A percentile compares a stretch with the other conserved stretches of the same genome.
These are phyloP conservation scores for Chlamydomonas sp. DNA, from an alignment of 139 green algal species.

Conservation along the genomic window DNA sequence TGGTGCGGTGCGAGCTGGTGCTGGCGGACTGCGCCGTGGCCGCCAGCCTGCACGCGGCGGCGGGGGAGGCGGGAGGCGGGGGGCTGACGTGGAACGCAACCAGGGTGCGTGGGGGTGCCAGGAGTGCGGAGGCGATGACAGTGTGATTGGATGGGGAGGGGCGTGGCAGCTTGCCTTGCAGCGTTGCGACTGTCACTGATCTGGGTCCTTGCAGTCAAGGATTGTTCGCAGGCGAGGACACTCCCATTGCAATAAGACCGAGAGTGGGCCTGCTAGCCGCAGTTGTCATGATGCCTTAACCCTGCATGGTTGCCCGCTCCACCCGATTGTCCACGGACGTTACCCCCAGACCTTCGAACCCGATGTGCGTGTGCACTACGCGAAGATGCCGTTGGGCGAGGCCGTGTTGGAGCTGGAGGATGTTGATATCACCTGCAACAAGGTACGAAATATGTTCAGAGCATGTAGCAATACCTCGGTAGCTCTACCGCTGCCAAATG, in stretches of 20 bases:
- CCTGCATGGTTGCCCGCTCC: not conserved
- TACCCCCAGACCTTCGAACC: not conserved
- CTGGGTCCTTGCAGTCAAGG: too few relatives aligned
- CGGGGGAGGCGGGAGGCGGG: not conserved
- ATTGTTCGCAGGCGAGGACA: too few relatives aligned
- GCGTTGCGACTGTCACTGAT: too few relatives aligned
- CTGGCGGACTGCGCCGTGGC: conserved; percentile 20
- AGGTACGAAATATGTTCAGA: not conserved
- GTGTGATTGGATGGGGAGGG: too few relatives aligned
- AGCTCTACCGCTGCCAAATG: too few relatives aligned
- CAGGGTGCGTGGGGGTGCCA: too few relatives aligned
- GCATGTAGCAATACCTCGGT: not conserved
- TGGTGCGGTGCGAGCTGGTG: conserved; percentile 12
- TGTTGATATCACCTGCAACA: conserved; percentile 1
- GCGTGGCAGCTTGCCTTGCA: too few relatives aligned
- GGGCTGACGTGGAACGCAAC: too few relatives aligned
- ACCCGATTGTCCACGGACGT: not conserved
- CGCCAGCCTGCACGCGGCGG: not conserved
- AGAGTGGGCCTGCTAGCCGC: too few relatives aligned
- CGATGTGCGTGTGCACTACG: not conserved
- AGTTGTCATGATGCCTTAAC: not conserved
- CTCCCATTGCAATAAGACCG: too few relatives aligned
- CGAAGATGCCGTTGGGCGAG: not conserved
- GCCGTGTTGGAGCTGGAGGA: not conserved
- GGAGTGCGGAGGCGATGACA: too few relatives aligned